phyloP scores from a whole-genome alignment of 2,329 filamentous ascomycete species.

The Fusarium denticulatum region DNA sequence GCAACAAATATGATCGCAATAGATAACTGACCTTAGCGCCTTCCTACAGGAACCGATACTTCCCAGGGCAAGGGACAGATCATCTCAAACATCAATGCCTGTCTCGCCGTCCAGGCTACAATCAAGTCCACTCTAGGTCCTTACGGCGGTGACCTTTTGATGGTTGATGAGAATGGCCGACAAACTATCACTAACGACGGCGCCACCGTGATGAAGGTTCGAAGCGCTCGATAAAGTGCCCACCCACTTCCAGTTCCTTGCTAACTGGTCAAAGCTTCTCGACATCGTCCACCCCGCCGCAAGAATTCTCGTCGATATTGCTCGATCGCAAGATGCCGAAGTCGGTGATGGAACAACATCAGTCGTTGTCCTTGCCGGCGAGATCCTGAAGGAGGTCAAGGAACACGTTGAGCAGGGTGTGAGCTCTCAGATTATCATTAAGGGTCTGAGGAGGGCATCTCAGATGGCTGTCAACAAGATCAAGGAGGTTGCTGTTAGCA shows the following conservation, averaged over 20 bases:
- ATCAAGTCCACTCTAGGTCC: slow-evolving; percentile 96
- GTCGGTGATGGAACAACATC: slow-evolving; percentile 98
- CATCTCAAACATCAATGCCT: slow-evolving; percentile 98
- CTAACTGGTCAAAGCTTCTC: slow-evolving; percentile 71
- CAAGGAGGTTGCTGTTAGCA: slow-evolving; percentile 94
- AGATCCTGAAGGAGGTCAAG: slow-evolving; percentile 96
- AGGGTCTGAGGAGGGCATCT: slow-evolving; percentile 88
- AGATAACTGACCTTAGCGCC: slow-evolving; percentile 31
- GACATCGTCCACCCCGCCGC: slow-evolving; percentile 98
- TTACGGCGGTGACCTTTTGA: slow-evolving; percentile 94
- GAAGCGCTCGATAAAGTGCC: neutral
- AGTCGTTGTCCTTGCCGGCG: slow-evolving; percentile 95
- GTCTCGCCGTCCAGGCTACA: slow-evolving; percentile 92
- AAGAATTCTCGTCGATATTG: slow-evolving; percentile 96
- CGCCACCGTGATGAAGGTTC: slow-evolving; percentile 97
- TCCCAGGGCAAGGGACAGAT: slow-evolving; percentile 98
- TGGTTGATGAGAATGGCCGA: slow-evolving; percentile 94
- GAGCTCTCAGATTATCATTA: slow-evolving; percentile 97
- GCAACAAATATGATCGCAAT: slow-evolving; percentile 6
- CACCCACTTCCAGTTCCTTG: neutral
- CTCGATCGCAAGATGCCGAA: slow-evolving; percentile 98
- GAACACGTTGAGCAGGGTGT: slow-evolving; percentile 97
- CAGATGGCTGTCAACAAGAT: slow-evolving; percentile 97
- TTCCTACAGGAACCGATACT: slow-evolving; percentile 83
- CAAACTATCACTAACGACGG: slow-evolving; percentile 99